Evolutionary conservation across 2,329 filamentous ascomycete genomes (phyloP).

Genomic region (Colletotrichum plurivorum): DNA sequence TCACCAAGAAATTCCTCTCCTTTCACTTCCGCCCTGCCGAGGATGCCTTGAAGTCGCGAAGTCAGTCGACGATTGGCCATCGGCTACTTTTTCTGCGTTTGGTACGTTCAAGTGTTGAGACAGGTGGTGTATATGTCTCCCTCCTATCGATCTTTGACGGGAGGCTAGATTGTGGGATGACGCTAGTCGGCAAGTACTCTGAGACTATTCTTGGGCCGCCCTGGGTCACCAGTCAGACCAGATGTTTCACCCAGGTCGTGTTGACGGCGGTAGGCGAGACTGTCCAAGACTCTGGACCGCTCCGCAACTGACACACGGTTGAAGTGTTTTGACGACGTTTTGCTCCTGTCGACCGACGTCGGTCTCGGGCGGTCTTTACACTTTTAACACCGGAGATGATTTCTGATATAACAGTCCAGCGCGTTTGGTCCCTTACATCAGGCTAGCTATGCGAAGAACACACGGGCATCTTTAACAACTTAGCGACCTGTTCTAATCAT

Average conservation of each 20-base stretch:
- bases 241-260: neutral
- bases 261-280: neutral
- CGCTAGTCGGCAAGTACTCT: neutral
- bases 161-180: constrained; percentile 2
- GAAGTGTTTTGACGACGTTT: neutral
- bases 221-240: neutral
- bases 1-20: neutral
- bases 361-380: too few species aligned
- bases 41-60: neutral
- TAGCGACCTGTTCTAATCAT: too few species aligned
- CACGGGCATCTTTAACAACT: too few species aligned
- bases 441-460: too few species aligned
- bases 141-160: constrained; percentile 19
- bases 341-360: too few species aligned
- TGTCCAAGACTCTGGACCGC: neutral
- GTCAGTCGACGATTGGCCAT: neutral
- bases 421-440: too few species aligned
- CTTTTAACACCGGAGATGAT: too few species aligned
- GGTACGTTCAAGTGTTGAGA: constrained; percentile 5
- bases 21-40: constrained; percentile 8
- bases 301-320: neutral
- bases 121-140: constrained; percentile 11
- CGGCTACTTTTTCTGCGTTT: neutral
- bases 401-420: too few species aligned
- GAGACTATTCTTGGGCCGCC: constrained; percentile 1